Evolutionary conservation across 768 basidiomycete genomes (phyloP), one percentile per base, ranked within the genome.

Genomic region (Pulveroboletus sp.): DNA sequence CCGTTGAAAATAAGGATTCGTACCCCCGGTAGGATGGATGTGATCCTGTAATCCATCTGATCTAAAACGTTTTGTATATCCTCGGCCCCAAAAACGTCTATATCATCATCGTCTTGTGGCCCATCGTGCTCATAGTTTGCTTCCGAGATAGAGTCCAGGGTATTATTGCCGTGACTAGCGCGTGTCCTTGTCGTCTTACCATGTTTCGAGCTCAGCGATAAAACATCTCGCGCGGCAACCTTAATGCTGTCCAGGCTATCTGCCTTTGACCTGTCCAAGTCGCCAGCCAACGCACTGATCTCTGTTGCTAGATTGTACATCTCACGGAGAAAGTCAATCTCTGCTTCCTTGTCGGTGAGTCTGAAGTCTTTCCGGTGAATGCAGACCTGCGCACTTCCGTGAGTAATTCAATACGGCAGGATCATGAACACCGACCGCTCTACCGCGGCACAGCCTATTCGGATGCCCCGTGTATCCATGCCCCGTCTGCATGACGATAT

Each of bases 301-400:
- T 35, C 10, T 12, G 38, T 38, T 2, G 31, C 38, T 5, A 57
- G 42, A 43, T 58, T 58, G 30, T 47, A 58, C 56, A 57, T 53
- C 37, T 52, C 56, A 1, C 43, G 28, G 18, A 57, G 38, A 18
- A 57, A 52, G 28, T 54, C 27, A 1, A 38, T 32, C 24, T 28
- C 30, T 6, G 39, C 17, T 0, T 37, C 15, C 5, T 9, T 12
- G 0, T 4, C n/a, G 8, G 9, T 39, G 24, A 57, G 46, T 8
- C 38, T 8, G 8, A 48, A 52, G 14, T 35, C 8, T 26, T 36
- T 48, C n/a, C 14, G 35, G 14, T 17, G 7, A 14, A 57, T 48
- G 21, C n/a, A 52, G 6, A 57, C 56, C 44, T 56, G 28, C 15
- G 12, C 3, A 15, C 7, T 17, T 35, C 30, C 6, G 2, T 41